Percentiles rank a stretch among this genome's conserved stretches.
These are phyloP conservation scores for Kwoniella newhampshirensis DNA, from an alignment of 768 basidiomycete genomes.

Conservation along the genomic window DNA sequence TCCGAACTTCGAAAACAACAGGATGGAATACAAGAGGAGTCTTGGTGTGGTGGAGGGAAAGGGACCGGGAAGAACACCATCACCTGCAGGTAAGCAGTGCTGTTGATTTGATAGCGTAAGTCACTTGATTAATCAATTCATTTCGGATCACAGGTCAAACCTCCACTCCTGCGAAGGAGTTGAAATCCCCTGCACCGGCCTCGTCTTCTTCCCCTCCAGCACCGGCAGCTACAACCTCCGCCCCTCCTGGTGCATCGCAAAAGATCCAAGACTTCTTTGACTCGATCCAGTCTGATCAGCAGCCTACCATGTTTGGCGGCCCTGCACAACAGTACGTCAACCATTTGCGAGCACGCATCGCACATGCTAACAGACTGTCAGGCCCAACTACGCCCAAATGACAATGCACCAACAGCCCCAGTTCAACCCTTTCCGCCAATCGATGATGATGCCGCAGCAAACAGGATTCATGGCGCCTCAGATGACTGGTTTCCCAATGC, in stretches of 20 bases:
- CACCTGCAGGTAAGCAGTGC: conserved; percentile 12
- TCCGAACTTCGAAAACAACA: conserved; percentile 93
- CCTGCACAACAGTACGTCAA: conserved; percentile 37
- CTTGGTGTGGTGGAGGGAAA: conserved; percentile 64
- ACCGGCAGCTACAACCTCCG: conserved; percentile 31
- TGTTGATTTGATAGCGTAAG: neutral
- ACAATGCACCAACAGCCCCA: conserved; percentile 58
- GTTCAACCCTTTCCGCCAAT: conserved; percentile 76
- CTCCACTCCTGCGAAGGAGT: conserved; percentile 7
- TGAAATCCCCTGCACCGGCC: conserved; percentile 32
- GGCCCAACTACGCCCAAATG: conserved; percentile 25
- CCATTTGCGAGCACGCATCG: neutral
- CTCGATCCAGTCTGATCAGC: conserved; percentile 78
- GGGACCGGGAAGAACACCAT: conserved; percentile 27
- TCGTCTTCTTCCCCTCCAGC: conserved; percentile 25
- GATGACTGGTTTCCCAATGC: conserved; percentile 51
- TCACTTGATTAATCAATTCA: neutral
- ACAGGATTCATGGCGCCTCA: conserved; percentile 48
- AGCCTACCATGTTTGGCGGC: conserved; percentile 48
- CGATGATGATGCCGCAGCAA: conserved; percentile 56
- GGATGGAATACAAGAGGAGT: conserved; percentile 83
- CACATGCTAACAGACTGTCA: conserved; percentile 1
- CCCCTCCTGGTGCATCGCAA: conserved; percentile 53
- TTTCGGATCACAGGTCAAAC: neutral
- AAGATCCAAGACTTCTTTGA: conserved; percentile 79